Evolutionary conservation across 1,284 basidiomycete genomes (phyloP).

Genomic region (Trametes polyzona): DNA sequence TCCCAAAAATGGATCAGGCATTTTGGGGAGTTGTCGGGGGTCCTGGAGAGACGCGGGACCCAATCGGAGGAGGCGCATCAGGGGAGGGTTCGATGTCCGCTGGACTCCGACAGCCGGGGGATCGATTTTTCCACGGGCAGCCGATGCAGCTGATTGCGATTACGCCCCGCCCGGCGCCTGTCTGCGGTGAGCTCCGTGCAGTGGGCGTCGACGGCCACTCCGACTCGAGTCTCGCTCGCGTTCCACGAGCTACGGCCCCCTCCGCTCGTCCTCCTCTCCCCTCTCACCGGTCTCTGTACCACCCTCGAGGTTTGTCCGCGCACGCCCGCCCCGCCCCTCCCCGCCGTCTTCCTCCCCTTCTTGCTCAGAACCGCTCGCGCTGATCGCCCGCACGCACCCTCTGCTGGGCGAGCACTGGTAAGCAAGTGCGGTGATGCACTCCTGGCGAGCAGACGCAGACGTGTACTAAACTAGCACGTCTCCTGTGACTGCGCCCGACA

Average conservation of each 20-base stretch:
- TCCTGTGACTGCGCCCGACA: not conserved
- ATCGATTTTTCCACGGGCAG: constrained; percentile 17
- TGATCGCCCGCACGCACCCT: constrained; percentile 6
- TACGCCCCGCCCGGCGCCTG: not conserved
- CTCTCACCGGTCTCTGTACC: constrained; percentile 6
- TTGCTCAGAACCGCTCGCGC: constrained; percentile 11
- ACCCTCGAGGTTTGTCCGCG: constrained; percentile 25
- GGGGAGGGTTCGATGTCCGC: constrained; percentile 1
- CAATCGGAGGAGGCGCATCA: constrained; percentile 11
- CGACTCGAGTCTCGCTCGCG: no score
- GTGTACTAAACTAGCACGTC: constrained; percentile 7
- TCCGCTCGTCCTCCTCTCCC: not conserved
- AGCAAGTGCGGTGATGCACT: constrained; percentile 8
- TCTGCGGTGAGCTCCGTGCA: not conserved
- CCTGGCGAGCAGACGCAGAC: not conserved
- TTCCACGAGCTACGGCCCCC: no score
- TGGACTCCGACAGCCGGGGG: constrained; percentile 10
- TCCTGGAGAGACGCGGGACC: not conserved
- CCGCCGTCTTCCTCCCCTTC: not conserved
- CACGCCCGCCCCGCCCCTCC: constrained; percentile 5
- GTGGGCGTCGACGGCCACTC: not conserved
- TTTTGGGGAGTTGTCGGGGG: no score
- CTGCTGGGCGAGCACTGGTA: not conserved
- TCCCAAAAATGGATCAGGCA: no score
- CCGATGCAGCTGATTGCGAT: constrained; percentile 18